Evolutionary conservation across 176 grass and related monocot genomes (phyloP).

Genomic region (Otatea glauca): DNA sequence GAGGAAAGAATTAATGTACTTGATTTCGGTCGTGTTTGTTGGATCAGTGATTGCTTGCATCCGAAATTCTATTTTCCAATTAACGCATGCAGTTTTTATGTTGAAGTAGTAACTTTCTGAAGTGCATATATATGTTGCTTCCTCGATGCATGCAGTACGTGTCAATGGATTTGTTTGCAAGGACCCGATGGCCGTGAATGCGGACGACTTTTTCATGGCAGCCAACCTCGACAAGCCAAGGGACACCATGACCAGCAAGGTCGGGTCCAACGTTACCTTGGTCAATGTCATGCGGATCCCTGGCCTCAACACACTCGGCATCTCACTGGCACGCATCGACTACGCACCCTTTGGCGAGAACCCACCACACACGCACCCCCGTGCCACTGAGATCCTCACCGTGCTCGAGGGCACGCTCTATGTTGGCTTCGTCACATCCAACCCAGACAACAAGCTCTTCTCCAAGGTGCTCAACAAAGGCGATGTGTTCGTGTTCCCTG

Average conservation of each 20-base stretch:
- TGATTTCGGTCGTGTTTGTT: not conserved
- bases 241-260: not conserved
- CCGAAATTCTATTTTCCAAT: not conserved
- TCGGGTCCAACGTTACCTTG: slow-evolving; percentile 31
- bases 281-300: slow-evolving; percentile 23
- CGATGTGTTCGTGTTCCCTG: not conserved
- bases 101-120: not conserved
- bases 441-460: slow-evolving; percentile 15
- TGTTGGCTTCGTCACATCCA: slow-evolving; percentile 19
- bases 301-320: slow-evolving; percentile 31
- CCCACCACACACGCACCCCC: not conserved
- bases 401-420: slow-evolving; percentile 28
- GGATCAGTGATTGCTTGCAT: not conserved
- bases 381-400: slow-evolving; percentile 30
- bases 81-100: not conserved
- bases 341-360: slow-evolving; percentile 2
- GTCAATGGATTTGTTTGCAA: slow-evolving; percentile 40
- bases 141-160: not conserved
- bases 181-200: not conserved
- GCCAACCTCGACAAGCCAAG: slow-evolving; percentile 18
- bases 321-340: slow-evolving; percentile 27
- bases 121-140: not conserved
- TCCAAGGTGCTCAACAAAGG: too few species aligned
- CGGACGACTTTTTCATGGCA: slow-evolving; percentile 23
- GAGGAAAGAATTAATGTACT: too few species aligned